phyloP scores from a whole-genome alignment of 1,284 basidiomycete species.

The Cutaneotrichosporon arboriforme region DNA sequence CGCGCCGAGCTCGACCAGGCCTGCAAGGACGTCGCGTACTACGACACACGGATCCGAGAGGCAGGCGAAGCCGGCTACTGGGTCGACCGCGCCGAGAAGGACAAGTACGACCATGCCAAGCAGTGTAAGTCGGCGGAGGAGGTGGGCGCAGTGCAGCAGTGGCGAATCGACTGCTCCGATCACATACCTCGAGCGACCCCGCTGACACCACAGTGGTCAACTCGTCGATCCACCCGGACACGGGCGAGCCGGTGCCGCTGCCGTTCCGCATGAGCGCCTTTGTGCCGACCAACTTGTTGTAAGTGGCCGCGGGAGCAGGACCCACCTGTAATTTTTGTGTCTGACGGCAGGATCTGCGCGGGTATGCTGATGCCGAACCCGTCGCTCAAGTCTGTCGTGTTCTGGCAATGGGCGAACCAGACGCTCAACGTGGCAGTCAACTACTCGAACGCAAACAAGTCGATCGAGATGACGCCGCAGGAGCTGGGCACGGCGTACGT shows the following conservation, averaged over 20 bases:
- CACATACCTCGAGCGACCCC: no score
- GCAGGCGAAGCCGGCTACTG: conserved; percentile 38
- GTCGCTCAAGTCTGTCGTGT: conserved; percentile 46
- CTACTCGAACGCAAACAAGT: conserved; percentile 52
- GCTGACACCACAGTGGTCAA: conserved; percentile 40
- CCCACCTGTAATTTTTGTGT: neutral
- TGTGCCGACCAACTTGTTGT: conserved; percentile 54
- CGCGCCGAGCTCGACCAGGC: conserved; percentile 40
- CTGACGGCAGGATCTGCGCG: conserved; percentile 19
- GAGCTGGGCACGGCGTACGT: conserved; percentile 52
- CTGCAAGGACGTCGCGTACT: conserved; percentile 41
- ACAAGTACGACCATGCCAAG: conserved; percentile 47
- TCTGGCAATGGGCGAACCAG: conserved; percentile 57
- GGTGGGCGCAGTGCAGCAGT: no score
- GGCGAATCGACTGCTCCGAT: neutral
- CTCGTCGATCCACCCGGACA: conserved; percentile 52
- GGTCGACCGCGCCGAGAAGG: conserved; percentile 37
- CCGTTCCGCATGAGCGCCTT: conserved; percentile 54
- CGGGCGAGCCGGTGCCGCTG: conserved; percentile 49
- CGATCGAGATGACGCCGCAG: conserved; percentile 49
- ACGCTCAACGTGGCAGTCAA: conserved; percentile 49
- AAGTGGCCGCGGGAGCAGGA: conserved; percentile 14
- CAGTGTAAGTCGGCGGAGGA: conserved; percentile 51
- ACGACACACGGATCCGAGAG: conserved; percentile 42
- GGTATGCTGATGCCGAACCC: conserved; percentile 52